A percentile compares a stretch with the other conserved stretches of the same genome.
Evolutionary conservation across 2,329 filamentous ascomycete species (phyloP).

Genomic region (Colletotrichum sp.): DNA sequence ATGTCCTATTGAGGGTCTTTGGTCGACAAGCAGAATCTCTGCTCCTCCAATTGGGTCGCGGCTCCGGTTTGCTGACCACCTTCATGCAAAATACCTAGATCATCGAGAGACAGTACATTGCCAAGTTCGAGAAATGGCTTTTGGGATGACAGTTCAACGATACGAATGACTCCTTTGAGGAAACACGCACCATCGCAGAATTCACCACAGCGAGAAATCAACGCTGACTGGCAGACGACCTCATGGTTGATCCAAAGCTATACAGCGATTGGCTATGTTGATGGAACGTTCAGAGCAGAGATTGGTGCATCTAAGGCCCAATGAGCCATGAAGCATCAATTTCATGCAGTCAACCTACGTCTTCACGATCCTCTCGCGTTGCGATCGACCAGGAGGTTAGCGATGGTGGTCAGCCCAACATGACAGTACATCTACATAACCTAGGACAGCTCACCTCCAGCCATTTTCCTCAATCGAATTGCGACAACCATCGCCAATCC

Average conservation of each 20-base stretch:
- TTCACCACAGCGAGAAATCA: fast-evolving
- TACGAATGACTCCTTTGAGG: background rate
- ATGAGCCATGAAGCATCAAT: background rate
- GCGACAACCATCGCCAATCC: background rate
- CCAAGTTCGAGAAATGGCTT: background rate
- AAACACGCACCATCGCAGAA: background rate
- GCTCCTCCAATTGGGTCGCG: background rate
- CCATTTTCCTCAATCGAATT: too few relatives aligned
- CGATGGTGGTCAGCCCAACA: background rate
- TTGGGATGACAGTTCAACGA: background rate
- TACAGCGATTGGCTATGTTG: background rate
- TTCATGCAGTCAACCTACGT: background rate
- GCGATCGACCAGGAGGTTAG: background rate
- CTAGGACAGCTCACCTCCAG: background rate
- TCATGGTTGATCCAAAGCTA: background rate
- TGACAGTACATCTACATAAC: background rate
- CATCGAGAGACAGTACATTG: background rate
- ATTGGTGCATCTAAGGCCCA: background rate
- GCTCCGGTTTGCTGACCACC: background rate
- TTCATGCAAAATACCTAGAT: background rate
- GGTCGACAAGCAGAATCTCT: background rate
- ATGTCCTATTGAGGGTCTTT: background rate
- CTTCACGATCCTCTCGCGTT: background rate
- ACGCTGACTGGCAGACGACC: background rate
- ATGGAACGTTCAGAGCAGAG: background rate